A percentile compares a stretch with the other conserved stretches of the same genome.
Conservation (phyloP, 1,139 yeast genomes). For the Protomyces lactucae-debilis region DNA sequence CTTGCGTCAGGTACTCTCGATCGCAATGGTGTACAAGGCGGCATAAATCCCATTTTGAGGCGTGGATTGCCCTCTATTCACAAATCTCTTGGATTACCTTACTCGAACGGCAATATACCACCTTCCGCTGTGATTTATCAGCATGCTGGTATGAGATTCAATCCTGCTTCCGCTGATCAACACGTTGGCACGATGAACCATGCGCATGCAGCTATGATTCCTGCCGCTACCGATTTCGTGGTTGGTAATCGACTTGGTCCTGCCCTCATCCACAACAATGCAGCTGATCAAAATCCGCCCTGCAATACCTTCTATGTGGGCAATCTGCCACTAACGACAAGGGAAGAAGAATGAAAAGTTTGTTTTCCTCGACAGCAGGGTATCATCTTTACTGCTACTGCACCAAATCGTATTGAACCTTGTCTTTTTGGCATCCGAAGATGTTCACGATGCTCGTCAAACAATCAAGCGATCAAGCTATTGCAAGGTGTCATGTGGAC, state of each 20-base stretch:
- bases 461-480: slow-evolving; percentile 83
- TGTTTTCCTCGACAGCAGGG: slow-evolving; percentile 79
- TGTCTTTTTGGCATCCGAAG: slow-evolving; percentile 98
- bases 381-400: slow-evolving; percentile 88
- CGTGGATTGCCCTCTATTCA: neutral
- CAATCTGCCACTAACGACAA: slow-evolving; percentile 93
- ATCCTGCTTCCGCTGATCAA: neutral
- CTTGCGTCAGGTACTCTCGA: neutral
- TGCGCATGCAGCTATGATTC: neutral
- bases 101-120: neutral
- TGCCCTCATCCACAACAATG: slow-evolving; percentile 50
- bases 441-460: slow-evolving; percentile 67
- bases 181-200: neutral
- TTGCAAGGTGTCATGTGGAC: slow-evolving; percentile 77
- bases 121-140: neutral
- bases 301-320: slow-evolving; percentile 96
- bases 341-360: slow-evolving; percentile 84
- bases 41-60: neutral
- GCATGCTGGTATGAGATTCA: neutral
- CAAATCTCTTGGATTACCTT: neutral
- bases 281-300: slow-evolving; percentile 98
- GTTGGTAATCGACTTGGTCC: slow-evolving; percentile 23
- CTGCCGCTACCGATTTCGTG: slow-evolving; percentile 9
- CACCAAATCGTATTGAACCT: slow-evolving; percentile 67
- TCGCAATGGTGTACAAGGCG: neutral